Evolutionary conservation across 2,329 filamentous ascomycete genomes (phyloP).

Genomic region (Talaromyces piceae): DNA sequence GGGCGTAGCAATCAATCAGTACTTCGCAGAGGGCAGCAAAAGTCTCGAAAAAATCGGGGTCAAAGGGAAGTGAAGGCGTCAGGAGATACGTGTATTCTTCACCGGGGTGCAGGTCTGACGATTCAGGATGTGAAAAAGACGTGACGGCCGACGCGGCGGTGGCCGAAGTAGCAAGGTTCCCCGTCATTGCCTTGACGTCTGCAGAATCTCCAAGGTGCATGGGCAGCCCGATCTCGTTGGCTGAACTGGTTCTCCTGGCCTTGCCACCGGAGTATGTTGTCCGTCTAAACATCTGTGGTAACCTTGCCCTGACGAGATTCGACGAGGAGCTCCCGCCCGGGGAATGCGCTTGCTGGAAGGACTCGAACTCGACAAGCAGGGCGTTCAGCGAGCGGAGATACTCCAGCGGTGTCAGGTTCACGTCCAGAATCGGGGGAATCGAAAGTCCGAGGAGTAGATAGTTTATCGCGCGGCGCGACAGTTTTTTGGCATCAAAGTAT

Average conservation of each 20-base stretch:
- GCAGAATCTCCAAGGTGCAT: constrained; percentile 42
- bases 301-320: constrained; percentile 66
- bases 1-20: constrained; percentile 82
- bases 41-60: constrained; percentile 94
- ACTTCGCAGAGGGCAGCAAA: constrained; percentile 95
- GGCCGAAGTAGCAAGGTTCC: constrained; percentile 31
- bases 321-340: constrained; percentile 63
- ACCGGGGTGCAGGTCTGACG: constrained; percentile 61
- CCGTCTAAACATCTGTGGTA: constrained; percentile 77
- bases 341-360: constrained; percentile 80
- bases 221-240: constrained; percentile 52
- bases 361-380: constrained; percentile 83
- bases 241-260: constrained; percentile 51
- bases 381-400: constrained; percentile 81
- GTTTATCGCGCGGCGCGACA: constrained; percentile 84
- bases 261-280: constrained; percentile 51
- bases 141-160: constrained; percentile 31
- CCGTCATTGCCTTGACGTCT: constrained; percentile 41
- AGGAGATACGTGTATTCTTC: constrained; percentile 84
- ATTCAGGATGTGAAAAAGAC: constrained; percentile 41
- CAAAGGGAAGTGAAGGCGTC: constrained; percentile 88
- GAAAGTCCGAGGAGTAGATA: constrained; percentile 89
- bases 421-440: constrained; percentile 79
- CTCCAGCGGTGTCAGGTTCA: constrained; percentile 70
- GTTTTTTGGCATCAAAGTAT: constrained; percentile 75